These are phyloP conservation scores for Botrytis pseudocinerea DNA, from an alignment of 2,329 filamentous ascomycete genomes.

Conservation along the genomic window DNA sequence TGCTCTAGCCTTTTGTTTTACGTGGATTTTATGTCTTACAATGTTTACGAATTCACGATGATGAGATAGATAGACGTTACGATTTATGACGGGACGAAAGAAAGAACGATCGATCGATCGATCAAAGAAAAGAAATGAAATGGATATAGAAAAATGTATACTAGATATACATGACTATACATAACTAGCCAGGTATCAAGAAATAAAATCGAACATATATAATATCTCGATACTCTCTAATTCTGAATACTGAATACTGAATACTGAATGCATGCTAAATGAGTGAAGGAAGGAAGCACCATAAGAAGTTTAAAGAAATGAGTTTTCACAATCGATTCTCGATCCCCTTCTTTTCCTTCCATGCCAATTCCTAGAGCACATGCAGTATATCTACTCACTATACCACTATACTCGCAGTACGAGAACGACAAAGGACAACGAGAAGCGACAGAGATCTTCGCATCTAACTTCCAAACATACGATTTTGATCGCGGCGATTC, in stretches of 20 bases:
- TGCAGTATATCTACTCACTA: neutral
- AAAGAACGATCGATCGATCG: neutral
- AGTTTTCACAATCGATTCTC: neutral
- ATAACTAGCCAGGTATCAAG: neutral
- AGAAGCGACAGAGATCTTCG: neutral
- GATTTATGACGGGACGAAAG: neutral
- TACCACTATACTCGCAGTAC: neutral
- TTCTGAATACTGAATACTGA: too few species aligned
- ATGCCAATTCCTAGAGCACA: rapidly evolving
- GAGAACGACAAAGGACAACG: neutral
- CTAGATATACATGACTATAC: neutral
- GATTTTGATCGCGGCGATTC: neutral
- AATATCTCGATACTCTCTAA: neutral
- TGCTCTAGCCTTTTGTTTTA: neutral
- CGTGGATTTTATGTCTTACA: neutral
- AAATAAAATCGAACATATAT: neutral
- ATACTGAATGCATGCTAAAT: too few species aligned
- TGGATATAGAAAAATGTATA: neutral
- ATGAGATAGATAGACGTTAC: neutral
- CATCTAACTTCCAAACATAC: neutral
- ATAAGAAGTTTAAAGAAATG: neutral
- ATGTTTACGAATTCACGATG: neutral
- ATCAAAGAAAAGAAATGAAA: neutral
- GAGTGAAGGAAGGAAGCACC: too few species aligned
- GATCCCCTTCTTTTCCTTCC: neutral